A percentile compares a stretch with the other conserved stretches of the same genome.
These are phyloP conservation scores for Saprolegnia diclina DNA, from an alignment of 352 stramenopile species.

Conservation along the genomic window DNA sequence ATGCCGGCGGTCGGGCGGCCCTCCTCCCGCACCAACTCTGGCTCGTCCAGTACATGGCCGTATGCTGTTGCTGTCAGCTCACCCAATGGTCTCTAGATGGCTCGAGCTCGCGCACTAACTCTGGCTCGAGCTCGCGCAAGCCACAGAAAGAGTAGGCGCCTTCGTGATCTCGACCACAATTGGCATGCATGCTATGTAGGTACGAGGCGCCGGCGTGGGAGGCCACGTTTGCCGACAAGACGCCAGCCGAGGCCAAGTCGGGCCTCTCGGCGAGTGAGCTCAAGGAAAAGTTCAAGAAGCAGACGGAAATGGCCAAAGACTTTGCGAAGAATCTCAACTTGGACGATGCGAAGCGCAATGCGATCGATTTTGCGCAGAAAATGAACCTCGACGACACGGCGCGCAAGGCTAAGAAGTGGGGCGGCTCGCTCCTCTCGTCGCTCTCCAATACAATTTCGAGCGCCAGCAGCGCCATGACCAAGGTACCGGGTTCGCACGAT, in stretches of 20 bases:
- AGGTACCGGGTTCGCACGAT: neutral
- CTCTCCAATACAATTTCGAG: slow-evolving; percentile 72
- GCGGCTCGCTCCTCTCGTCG: slow-evolving; percentile 67
- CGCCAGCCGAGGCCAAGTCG: slow-evolving; percentile 29
- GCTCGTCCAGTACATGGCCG: slow-evolving; percentile 43
- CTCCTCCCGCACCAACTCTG: slow-evolving; percentile 35
- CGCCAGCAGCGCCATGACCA: slow-evolving; percentile 38
- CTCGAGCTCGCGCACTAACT: slow-evolving; percentile 2
- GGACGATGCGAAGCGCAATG: slow-evolving; percentile 78
- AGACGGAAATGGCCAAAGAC: slow-evolving; percentile 79
- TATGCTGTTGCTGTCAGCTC: no score
- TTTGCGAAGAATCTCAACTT: slow-evolving; percentile 87
- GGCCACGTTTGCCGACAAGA: slow-evolving; percentile 1
- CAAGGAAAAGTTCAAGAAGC: slow-evolving; percentile 61
- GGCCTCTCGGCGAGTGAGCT: slow-evolving; percentile 35
- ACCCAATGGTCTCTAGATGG: no score
- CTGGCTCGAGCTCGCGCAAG: neutral
- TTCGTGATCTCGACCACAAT: neutral
- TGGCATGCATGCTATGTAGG: neutral
- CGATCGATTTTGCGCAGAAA: slow-evolving; percentile 77
- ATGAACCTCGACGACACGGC: slow-evolving; percentile 82
- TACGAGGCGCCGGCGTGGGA: slow-evolving; percentile 16
- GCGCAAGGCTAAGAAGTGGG: slow-evolving; percentile 85
- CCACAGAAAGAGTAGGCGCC: neutral
- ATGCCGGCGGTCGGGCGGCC: slow-evolving; percentile 34